Conservation (phyloP, 208 protist genomes). For the Leishmania amazonensis region DNA sequence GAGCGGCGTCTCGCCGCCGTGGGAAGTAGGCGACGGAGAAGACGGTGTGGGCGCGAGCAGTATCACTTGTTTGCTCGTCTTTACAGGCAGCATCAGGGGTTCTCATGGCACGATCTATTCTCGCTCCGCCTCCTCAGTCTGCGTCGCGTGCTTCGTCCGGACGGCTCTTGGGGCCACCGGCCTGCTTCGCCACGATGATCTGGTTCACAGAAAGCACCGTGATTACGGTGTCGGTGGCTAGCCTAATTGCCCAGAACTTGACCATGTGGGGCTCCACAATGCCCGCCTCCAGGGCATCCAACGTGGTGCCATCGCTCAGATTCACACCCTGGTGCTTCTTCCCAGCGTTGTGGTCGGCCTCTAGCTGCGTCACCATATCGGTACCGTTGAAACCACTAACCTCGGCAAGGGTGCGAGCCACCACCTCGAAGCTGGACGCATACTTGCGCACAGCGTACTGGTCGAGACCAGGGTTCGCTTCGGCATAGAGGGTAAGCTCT, state of each 20-base stretch:
- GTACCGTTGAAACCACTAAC: constrained; percentile 97
- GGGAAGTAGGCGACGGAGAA: neutral
- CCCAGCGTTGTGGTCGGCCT: constrained; percentile 95
- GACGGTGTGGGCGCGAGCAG: neutral
- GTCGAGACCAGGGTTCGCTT: constrained; percentile 95
- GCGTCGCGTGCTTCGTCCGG: constrained; percentile 86
- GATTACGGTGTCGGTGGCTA: constrained; percentile 97
- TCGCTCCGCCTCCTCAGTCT: constrained; percentile 30
- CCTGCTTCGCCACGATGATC: constrained; percentile 99
- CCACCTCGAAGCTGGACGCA: constrained; percentile 97
- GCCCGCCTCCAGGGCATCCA: constrained; percentile 81
- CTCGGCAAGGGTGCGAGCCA: constrained; percentile 98
- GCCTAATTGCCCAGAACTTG: constrained; percentile 94
- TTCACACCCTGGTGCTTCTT: constrained; percentile 94
- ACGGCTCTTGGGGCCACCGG: constrained; percentile 96
- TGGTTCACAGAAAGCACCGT: constrained; percentile 96
- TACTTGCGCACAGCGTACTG: constrained; percentile 99
- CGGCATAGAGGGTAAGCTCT: constrained; percentile 84
- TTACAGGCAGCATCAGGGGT: neutral
- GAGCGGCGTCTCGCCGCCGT: neutral
- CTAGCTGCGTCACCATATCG: constrained; percentile 96
- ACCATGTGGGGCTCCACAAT: constrained; percentile 95
- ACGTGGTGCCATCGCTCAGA: constrained; percentile 85
- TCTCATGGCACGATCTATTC: neutral
- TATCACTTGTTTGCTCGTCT: neutral